Evolutionary conservation across 495 filamentous ascomycete species (phyloP), one percentile per base, ranked within the genome.

Genomic region (Amphirosellinia nigrospora): DNA sequence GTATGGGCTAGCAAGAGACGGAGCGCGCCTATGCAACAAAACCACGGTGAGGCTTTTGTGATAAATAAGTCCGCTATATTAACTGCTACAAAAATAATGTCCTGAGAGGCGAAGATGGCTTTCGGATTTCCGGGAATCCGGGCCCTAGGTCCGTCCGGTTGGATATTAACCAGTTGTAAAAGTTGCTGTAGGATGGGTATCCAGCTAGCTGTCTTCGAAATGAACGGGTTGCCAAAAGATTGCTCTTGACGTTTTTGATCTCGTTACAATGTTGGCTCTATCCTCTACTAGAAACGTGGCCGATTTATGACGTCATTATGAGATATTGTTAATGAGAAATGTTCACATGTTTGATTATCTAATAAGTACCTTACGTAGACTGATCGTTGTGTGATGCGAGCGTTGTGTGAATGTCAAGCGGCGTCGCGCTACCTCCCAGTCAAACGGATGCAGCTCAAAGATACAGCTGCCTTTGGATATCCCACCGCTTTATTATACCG

Each of bases 71-170:
- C 30, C 30, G 21, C 0, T 13, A 66, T 55, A 55, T 38, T 43
- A 50, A 28, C 4, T 34, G 21, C 23, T 10, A 43, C 38, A 23
- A 58, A 58, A 16, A 55, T 38, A 55, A 41, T 55, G 63, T 66
- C 41, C 19, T 23, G 43, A n/a, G 41, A 30, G 43, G 9, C 39
- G 4, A 26, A 60, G 28, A 48, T 11, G 11, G n/a, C 23, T 9
- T 53, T 50, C 43, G 66, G 66, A 50, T 34, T 68, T 10, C 55
- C 52, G 52, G 39, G 21, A 58, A 23, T 45, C 52, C 26, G 38
- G 64, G 52, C 64, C 19, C 63, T 41, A 30, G 52, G 41, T 50
- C 50, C 46, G 56, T 43, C 43, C 34, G 66, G 56, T 53, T 58
- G 50, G 48, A 58, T 36, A 13, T 41, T 69, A 50, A 64, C 32